Evolutionary conservation across 208 protist genomes (phyloP).

Genomic region (Willaertia magna): DNA sequence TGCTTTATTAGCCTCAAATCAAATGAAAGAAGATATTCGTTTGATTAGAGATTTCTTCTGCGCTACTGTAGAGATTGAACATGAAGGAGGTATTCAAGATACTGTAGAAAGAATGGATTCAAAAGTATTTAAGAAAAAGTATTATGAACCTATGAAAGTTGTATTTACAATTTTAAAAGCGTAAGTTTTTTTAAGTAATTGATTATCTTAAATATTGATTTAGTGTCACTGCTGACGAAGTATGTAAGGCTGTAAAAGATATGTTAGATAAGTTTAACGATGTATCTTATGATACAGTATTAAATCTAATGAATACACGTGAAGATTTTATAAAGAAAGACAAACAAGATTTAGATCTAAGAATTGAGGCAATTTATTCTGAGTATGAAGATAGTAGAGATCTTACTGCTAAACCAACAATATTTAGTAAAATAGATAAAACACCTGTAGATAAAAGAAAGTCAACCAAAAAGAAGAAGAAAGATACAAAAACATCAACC

Average conservation of each 20-base stretch:
- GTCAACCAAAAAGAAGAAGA: not conserved
- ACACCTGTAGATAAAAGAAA: not conserved
- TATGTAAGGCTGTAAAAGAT: not conserved
- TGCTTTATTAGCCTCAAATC: not conserved
- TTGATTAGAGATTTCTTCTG: not conserved
- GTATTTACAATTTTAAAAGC: not conserved
- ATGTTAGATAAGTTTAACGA: not conserved
- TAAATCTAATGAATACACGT: not conserved
- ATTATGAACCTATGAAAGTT: not conserved
- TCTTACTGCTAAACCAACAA: not conserved
- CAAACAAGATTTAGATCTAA: not conserved
- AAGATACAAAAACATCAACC: too few species aligned
- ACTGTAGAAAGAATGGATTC: not conserved
- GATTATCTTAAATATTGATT: not conserved
- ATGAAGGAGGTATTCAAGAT: not conserved
- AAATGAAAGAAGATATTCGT: not conserved
- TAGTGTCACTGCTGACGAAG: not conserved
- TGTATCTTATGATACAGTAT: not conserved
- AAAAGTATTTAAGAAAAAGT: not conserved
- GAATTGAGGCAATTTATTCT: not conserved
- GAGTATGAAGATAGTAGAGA: not conserved
- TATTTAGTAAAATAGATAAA: not conserved
- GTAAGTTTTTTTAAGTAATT: not conserved
- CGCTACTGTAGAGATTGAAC: too few species aligned
- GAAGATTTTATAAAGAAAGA: not conserved